Evolutionary conservation across 495 filamentous ascomycete genomes (phyloP).

Genomic region (Aspergillus sparsus): DNA sequence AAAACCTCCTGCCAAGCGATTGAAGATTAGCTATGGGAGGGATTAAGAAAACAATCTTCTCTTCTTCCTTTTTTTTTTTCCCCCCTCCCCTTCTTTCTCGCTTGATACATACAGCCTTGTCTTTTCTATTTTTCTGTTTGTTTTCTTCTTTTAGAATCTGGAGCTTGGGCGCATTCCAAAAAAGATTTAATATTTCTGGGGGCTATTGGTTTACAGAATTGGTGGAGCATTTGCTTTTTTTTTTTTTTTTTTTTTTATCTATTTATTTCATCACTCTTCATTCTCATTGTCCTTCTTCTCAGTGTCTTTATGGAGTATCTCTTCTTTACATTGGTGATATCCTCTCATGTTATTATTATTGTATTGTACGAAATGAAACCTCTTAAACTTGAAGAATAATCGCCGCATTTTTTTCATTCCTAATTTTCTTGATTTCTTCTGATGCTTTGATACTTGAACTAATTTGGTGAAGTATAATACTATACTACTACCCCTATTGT

Average conservation of each 20-base stretch:
- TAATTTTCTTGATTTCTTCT: no score
- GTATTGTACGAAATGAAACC: constrained; percentile 7
- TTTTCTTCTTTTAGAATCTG: constrained; percentile 4
- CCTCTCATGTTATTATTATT: constrained; percentile 10
- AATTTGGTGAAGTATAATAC: no score
- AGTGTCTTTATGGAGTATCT: background rate
- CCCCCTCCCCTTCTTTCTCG: constrained; percentile 16
- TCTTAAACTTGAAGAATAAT: no score
- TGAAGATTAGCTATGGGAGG: constrained; percentile 55
- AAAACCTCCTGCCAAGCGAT: constrained; percentile 47
- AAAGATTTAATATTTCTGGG: background rate
- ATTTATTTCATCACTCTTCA: constrained; percentile 1
- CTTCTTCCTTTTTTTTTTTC: constrained; percentile 9
- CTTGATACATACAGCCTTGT: background rate
- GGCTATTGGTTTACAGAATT: background rate
- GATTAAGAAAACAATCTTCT: constrained; percentile 31
- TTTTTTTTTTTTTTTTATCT: constrained; percentile 1
- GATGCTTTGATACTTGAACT: no score
- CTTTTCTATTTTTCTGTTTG: background rate
- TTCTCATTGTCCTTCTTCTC: background rate
- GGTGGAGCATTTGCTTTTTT: constrained; percentile 13
- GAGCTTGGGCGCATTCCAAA: constrained; percentile 4
- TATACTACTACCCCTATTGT: no score
- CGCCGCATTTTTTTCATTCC: no score
- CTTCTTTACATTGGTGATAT: constrained; percentile 20